Evolutionary conservation across 1,284 basidiomycete genomes (phyloP), one percentile per base, ranked within the genome.

Genomic region (Somion occarium): DNA sequence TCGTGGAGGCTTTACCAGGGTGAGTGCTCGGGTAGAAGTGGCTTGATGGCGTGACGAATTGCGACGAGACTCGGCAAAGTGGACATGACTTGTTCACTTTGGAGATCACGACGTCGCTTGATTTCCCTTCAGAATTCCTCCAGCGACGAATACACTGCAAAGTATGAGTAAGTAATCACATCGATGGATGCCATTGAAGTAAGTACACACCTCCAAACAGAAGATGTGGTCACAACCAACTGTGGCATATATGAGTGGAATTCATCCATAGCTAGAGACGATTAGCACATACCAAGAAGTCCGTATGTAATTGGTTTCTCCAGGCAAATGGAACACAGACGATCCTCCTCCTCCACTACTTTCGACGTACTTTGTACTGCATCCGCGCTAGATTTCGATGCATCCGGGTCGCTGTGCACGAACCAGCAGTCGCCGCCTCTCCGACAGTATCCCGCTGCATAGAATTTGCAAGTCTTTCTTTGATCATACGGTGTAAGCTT

Each of bases 391-490:
- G 59, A 50, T 26, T 59, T 22, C 2, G 49, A 22, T 19, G 43
- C 20, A 7, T 15, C 30, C 3, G 69, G 66, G 38, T 64, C 55
- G 50, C 68, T 69, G 59, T 90, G 87, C 27, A 68, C 64, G 65
- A 88, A 90, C 87, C 87, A 91, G 61, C 87, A 91, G 30, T 70
- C 65, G 45, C 78, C 78, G 18, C 83, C 87, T 26, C 75, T 71
- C 56, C 74, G 79, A 62, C 87, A 90, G 62, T 75, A 85, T 0
- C 87, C 88, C 44, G 73, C 70, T 1, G 74, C 75, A 54, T 76
- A 88, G 66, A 74, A 87, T 52, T 61, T 74, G 70, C 87, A 91
- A 25, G 69, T 69, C 72, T 90, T 90, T 30, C 72, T 68, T 66
- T 79, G 73, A 68, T 90, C 88, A 60, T 78, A 85, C 3, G 83